Evolutionary conservation across 176 grass and related monocot species (phyloP).

Genomic region (Urochloa ruziziensis): DNA sequence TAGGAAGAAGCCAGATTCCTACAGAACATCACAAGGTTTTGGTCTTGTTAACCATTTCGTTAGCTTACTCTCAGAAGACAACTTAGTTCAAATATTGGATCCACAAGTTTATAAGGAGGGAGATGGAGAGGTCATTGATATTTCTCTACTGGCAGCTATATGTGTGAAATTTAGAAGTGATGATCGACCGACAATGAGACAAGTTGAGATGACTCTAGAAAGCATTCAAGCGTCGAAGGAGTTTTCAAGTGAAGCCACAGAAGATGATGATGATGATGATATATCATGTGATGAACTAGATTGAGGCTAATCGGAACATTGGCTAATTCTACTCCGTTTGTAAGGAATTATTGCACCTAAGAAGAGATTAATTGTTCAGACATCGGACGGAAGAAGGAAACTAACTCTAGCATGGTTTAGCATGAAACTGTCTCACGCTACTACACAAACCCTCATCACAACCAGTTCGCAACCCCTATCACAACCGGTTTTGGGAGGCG

Average conservation of each 20-base stretch:
- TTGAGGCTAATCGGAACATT: too few relatives aligned
- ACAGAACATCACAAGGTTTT: not conserved
- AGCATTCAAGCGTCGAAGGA: not conserved
- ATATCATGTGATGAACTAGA: not conserved
- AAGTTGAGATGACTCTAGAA: conserved; percentile 18
- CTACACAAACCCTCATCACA: too few relatives aligned
- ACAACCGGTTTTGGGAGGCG: too few relatives aligned
- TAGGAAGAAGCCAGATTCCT: conserved; percentile 23
- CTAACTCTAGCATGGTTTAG: too few relatives aligned
- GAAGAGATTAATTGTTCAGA: too few relatives aligned
- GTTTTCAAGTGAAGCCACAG: not conserved
- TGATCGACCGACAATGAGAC: not conserved
- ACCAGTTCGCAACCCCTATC: too few relatives aligned
- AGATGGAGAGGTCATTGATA: conserved; percentile 2
- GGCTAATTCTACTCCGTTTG: too few relatives aligned
- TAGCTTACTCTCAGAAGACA: not conserved
- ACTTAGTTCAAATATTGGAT: not conserved
- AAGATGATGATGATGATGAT: not conserved
- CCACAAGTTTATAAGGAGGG: not conserved
- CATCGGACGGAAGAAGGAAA: too few relatives aligned
- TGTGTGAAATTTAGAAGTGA: conserved; percentile 22
- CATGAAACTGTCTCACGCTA: too few relatives aligned
- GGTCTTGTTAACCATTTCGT: not conserved
- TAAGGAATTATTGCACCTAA: too few relatives aligned
- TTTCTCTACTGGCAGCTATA: not conserved